phyloP scores from a whole-genome alignment of 768 basidiomycete species.

The Pseudohyphozyma bogoriensis region DNA sequence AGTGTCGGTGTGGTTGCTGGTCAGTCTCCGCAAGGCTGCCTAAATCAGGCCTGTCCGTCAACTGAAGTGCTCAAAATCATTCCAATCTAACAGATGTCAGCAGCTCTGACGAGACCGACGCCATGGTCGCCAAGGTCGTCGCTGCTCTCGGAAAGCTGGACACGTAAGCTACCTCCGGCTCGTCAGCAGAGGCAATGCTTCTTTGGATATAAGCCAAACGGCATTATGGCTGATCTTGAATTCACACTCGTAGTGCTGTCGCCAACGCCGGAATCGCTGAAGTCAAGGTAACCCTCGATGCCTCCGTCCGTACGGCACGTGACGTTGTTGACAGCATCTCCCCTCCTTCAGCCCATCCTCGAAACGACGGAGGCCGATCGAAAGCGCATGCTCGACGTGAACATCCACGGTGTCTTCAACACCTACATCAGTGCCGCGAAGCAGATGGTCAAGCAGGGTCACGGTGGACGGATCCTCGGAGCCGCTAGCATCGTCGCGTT shows the following conservation, averaged over 20 bases:
- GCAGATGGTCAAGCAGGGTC: slow-evolving; percentile 18
- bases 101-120: slow-evolving; percentile 7
- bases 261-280: slow-evolving; percentile 24
- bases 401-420: not conserved
- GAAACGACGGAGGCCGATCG: slow-evolving; percentile 10
- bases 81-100: not conserved
- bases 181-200: not conserved
- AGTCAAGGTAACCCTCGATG: too few species aligned
- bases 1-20: slow-evolving; percentile 4
- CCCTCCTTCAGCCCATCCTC: slow-evolving; percentile 7
- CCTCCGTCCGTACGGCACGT: too few species aligned
- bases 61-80: not conserved
- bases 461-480: slow-evolving; percentile 11
- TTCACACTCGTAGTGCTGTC: too few species aligned
- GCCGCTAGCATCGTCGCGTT: slow-evolving; percentile 20
- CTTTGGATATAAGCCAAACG: not conserved
- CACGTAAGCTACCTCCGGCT: not conserved
- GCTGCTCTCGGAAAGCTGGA: slow-evolving; percentile 9
- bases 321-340: too few species aligned
- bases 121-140: slow-evolving; percentile 14
- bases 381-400: slow-evolving; percentile 19
- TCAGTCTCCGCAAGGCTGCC: too few species aligned
- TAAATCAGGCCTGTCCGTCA: not conserved
- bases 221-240: too few species aligned
- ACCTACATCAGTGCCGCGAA: slow-evolving; percentile 18